Base-by-base conservation (phyloP, 306 rosid species). In the Canavalia ensiformis region DNA sequence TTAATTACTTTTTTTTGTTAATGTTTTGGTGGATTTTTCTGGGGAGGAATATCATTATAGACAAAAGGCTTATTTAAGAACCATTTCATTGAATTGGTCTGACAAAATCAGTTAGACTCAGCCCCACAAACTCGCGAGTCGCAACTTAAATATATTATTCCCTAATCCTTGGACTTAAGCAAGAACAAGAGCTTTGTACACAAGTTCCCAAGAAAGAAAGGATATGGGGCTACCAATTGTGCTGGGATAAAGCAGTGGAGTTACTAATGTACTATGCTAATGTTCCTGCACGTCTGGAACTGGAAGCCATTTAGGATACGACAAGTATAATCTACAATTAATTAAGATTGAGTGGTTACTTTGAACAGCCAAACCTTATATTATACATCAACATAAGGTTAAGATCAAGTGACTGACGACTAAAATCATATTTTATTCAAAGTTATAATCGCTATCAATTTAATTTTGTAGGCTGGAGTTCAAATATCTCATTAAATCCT, bases 11-110 rank as follows among this genome's bases (percentile, higher is more conserved):
- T 30, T 66, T 66, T 42, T 31, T 25, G 42, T 70, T 58, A n/a
- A 29, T 59, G 30, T 74, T 72, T 39, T 18, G 75, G 68, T 85
- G 80, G 76, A 72, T 46, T 72, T 72, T 73, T 78, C 58, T 65
- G 18, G 28, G 42, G 35, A 37, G 71, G 35, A 84, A 78, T 73
- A 62, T 83, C 54, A 45, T 68, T 39, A 72, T 12, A 81, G 72
- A 63, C 68, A 68, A 60, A 34, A 49, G 30, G 11, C 50, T 68
- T 47, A 63, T 30, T 76, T 58, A 66, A 75, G 44, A 72, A 49
- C 57, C 29, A 56, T 76, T 81, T 47, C 10, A 44, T 66, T 58
- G 71, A 76, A 58, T 51, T 82, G 55, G 39, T 82, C 60, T 71
- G 30, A 81, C 79, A n/a, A 70, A 56, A 63, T 67, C 72, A 70